Base-by-base conservation (phyloP, 371 early-diverging fungal genomes). In the Zancudomyces culisetae region DNA sequence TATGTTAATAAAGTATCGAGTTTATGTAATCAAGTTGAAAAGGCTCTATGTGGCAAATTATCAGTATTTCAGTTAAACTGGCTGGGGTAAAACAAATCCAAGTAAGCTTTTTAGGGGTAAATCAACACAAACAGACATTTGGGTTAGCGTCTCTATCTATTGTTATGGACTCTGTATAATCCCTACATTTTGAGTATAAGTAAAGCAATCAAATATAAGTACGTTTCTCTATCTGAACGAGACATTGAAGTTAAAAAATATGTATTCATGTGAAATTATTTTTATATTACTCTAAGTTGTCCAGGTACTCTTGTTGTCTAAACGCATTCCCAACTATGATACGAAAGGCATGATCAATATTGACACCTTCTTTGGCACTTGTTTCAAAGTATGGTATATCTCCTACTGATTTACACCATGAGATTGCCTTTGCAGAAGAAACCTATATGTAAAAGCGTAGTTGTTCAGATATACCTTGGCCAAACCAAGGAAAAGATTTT, bases 331-430 rank as follows among this genome's bases (percentile, higher is more conserved):
- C 83, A 39, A 92, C 93, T 64, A 93, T 87, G 26, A 87, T 87
- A 58, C 83, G 84, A 77, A 96, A 96, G 27, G 94, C 94, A 52
- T 80, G 77, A 53, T 96, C 97, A 26, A 96, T 92, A 54, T 97
- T 93, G 70, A 87, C 88, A 45, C 86, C 88, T 64, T 90, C 92
- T 71, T 92, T 94, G 24, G 97, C 97, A 56, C 82, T 81, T 20
- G 94, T 93, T 69, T 92, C 92, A 74, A 93, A 96, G 74, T 90
- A 90, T 75, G 92, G 93, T 55, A 91, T 83, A 64, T 83, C 83
- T 45, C 92, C 93, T 70, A 90, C 91, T 49, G 88, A 78, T 61
- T 86, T 84, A 59, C 94, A 93, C 87, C 93, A 94, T 53, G 84
- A 75, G 80, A 84, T 80, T 27, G 94, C 93, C 42, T 90, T 79